Conservation (phyloP, 257 asterid species). For the Leptodermis oblonga region DNA sequence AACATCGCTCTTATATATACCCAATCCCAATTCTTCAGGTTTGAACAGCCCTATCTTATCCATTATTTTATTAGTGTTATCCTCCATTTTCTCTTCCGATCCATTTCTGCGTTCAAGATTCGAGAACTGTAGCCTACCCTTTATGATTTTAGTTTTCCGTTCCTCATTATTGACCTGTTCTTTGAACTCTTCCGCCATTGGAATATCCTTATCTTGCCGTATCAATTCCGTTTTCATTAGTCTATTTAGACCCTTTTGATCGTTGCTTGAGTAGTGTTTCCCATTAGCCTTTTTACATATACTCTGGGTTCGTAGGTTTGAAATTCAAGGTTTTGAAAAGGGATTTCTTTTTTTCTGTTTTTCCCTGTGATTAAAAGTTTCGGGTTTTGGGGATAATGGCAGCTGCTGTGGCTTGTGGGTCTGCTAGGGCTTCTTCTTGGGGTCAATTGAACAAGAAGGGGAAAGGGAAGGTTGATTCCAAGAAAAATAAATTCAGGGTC, state of each 20-base stretch:
- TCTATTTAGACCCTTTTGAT: neutral
- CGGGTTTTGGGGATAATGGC: too few relatives aligned
- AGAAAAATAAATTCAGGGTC: slow-evolving; percentile 36
- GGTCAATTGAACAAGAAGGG: slow-evolving; percentile 32
- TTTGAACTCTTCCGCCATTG: neutral
- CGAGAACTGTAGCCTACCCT: neutral
- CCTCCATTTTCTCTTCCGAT: neutral
- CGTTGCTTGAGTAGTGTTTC: neutral
- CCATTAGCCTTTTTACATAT: slow-evolving; percentile 4
- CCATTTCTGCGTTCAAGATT: slow-evolving; percentile 2
- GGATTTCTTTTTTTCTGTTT: neutral
- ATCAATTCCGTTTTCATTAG: neutral
- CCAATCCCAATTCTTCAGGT: neutral
- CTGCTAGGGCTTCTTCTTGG: slow-evolving; percentile 36
- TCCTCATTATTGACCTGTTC: neutral
- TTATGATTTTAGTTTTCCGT: too few relatives aligned
- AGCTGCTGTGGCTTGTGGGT: slow-evolving; percentile 38
- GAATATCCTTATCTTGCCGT: slow-evolving; percentile 1
- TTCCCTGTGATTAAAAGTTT: too few relatives aligned
- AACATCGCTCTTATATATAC: neutral
- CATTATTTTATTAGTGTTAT: neutral
- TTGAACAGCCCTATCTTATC: neutral
- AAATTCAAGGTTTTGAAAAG: neutral
- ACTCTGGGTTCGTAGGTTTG: neutral
- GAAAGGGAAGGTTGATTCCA: slow-evolving; percentile 17